Evolutionary conservation across 2,329 filamentous ascomycete genomes (phyloP).

Genomic region (Colletotrichum sublineola): DNA sequence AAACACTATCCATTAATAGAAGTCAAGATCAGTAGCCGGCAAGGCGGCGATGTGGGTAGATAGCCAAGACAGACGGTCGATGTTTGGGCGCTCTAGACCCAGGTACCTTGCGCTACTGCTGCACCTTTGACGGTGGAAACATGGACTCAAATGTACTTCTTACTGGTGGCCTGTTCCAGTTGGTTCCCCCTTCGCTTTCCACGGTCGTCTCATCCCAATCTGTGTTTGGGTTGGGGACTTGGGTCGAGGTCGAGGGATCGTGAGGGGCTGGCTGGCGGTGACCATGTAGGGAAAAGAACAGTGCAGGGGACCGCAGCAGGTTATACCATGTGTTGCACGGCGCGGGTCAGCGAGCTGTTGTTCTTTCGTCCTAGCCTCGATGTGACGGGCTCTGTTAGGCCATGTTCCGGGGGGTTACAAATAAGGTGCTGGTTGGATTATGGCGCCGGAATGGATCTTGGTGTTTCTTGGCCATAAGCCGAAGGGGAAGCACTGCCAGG

Average conservation of each 20-base stretch:
- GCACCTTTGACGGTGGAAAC: slow-evolving; percentile 14
- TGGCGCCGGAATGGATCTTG: slow-evolving; percentile 24
- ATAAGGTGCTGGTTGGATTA: slow-evolving; percentile 5
- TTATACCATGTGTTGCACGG: slow-evolving; percentile 29
- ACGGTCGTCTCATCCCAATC: slow-evolving; percentile 17
- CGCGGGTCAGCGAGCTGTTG: slow-evolving; percentile 22
- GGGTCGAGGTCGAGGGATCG: slow-evolving; percentile 6
- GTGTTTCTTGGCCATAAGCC: slow-evolving; percentile 9
- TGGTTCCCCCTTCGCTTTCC: no score
- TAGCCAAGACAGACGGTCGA: slow-evolving; percentile 19
- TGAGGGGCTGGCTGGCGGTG: slow-evolving; percentile 5
- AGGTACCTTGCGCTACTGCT: slow-evolving; percentile 13
- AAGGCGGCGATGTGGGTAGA: slow-evolving; percentile 11
- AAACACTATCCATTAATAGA: slow-evolving; percentile 22
- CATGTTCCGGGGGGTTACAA: slow-evolving; percentile 12
- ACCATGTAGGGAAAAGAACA: slow-evolving; percentile 21
- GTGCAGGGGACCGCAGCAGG: slow-evolving; percentile 19
- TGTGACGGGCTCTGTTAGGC: not conserved
- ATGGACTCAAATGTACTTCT: not conserved
- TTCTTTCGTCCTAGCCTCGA: slow-evolving; percentile 20
- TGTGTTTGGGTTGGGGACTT: slow-evolving; percentile 22
- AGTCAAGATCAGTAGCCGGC: slow-evolving; percentile 20
- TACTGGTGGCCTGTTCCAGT: no score
- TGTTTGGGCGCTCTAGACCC: slow-evolving; percentile 12
- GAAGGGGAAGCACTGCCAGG: slow-evolving; percentile 1